These are phyloP conservation scores for Apiospora hydei DNA, from an alignment of 2,329 filamentous ascomycete species.

Conservation along the genomic window DNA sequence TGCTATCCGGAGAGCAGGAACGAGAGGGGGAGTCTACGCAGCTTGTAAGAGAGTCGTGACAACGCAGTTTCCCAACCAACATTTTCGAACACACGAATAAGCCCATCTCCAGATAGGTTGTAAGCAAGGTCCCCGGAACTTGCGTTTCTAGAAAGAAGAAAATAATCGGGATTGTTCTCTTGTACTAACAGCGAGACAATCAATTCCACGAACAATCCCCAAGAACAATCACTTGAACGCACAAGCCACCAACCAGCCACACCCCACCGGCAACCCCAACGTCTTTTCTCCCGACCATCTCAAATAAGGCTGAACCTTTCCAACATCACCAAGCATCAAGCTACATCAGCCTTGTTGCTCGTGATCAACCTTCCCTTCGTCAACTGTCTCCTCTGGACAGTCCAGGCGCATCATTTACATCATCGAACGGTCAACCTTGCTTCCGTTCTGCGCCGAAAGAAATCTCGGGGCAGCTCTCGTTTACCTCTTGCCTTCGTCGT, in stretches of 20 bases:
- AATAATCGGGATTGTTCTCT: not conserved
- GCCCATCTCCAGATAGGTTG: not conserved
- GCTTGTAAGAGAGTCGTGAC: not conserved
- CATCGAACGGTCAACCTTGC: not conserved
- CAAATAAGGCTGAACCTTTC: not conserved
- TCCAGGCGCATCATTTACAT: not conserved
- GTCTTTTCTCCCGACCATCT: not conserved
- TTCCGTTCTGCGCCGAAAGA: not conserved
- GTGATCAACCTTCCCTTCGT: not conserved
- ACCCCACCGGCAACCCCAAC: not conserved
- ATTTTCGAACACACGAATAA: not conserved
- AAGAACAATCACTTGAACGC: not conserved
- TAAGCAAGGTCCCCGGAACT: not conserved
- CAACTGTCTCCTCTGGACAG: not conserved
- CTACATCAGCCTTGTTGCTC: slow-evolving; percentile 23
- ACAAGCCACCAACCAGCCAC: slow-evolving; percentile 5
- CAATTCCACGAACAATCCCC: too few relatives aligned
- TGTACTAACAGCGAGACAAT: not conserved
- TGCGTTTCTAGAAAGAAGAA: not conserved
- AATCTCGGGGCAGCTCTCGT: not conserved
- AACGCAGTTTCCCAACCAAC: not conserved
- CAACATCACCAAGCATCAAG: not conserved
- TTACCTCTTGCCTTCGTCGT: not conserved
- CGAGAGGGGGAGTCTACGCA: not conserved
- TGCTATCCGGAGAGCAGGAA: not conserved